Base-by-base conservation (phyloP, 129 eudicot genomes). In the Chrysanthemum lavandulifolium region DNA sequence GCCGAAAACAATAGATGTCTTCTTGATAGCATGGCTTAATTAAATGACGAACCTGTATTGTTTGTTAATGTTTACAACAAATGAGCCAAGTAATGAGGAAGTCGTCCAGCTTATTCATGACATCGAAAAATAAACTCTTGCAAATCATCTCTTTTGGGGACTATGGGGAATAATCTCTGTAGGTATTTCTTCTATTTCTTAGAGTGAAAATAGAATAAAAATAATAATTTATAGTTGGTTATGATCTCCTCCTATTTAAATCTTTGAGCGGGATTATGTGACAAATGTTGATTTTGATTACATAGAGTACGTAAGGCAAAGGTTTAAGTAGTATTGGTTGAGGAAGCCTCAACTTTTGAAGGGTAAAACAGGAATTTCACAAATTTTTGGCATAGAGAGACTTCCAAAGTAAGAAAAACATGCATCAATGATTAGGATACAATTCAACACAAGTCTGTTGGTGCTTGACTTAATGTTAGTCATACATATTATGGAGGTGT, bases 141-240 rank as follows among this genome's bases (percentile, higher is more conserved):
- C 96, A 59, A 90, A 82, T 78, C 98, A 93, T 84, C 63, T 93
- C 49, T n/a, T 90, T 66, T 90, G 98, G 97, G 97, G 97, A 65
- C 75, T 93, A 40, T 93, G n/a, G 96, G 97, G 97, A 29, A 25
- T 90, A 21, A 82, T 93, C 73, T 93, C 98, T 82, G 98, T n/a
- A n/a, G 1, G n/a, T 64, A 19, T 73, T 58, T 11, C 13, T 18
- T 69, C 12, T 48, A 13, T 23, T 54, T 18, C 0, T 45, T 25
- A 23, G 1, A 48, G 48, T 18, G 10, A 19, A 9, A 25, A 5
- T 27, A 27, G 3, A 27, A 27, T 27, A 27, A 27, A 27, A 27
- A 27, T 27, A n/a, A 0, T 6, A 16, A 25, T 19, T 40, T 10
- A 53, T 19, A 8, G n/a, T 13, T 29, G 51, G 48, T 16, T 31